Evolutionary conservation across 2,329 filamentous ascomycete genomes (phyloP).

Genomic region (Ophiobolus disseminans): DNA sequence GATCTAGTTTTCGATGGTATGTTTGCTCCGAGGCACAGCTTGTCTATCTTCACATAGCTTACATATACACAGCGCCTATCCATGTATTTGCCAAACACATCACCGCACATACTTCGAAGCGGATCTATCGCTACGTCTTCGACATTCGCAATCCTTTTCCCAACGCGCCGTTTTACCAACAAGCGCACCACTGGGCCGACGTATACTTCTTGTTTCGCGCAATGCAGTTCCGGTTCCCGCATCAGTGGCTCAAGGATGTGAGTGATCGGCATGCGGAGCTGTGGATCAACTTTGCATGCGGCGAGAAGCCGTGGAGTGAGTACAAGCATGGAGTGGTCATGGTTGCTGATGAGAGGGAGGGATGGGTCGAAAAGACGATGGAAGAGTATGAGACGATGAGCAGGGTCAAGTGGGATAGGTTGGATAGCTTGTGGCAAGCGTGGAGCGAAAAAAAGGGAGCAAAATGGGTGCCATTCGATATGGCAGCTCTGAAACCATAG

Average conservation of each 20-base stretch:
- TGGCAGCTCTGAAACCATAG: constrained; percentile 8
- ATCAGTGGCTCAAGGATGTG: constrained; percentile 20
- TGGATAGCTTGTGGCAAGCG: constrained; percentile 19
- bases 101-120: constrained; percentile 16
- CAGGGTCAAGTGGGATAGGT: constrained; percentile 16
- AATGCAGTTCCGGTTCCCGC: constrained; percentile 26
- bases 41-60: not conserved
- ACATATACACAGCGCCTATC: constrained; percentile 17
- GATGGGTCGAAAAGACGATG: constrained; percentile 27
- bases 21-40: not conserved
- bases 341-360: constrained; percentile 30
- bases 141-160: constrained; percentile 38
- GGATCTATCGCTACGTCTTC: constrained; percentile 37
- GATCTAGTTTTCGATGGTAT: constrained; percentile 55
- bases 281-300: constrained; percentile 32
- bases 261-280: constrained; percentile 29
- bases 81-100: constrained; percentile 21
- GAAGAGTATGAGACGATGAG: constrained; percentile 18
- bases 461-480: constrained; percentile 15
- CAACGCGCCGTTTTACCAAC: constrained; percentile 17
- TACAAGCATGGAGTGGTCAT: constrained; percentile 26
- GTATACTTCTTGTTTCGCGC: constrained; percentile 36
- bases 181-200: constrained; percentile 40
- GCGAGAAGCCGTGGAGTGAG: constrained; percentile 23
- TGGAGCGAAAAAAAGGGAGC: constrained; percentile 19